Evolutionary conservation across 306 rosid genomes (phyloP), one percentile per base, ranked within the genome.

Genomic region (Rubus idaeus): DNA sequence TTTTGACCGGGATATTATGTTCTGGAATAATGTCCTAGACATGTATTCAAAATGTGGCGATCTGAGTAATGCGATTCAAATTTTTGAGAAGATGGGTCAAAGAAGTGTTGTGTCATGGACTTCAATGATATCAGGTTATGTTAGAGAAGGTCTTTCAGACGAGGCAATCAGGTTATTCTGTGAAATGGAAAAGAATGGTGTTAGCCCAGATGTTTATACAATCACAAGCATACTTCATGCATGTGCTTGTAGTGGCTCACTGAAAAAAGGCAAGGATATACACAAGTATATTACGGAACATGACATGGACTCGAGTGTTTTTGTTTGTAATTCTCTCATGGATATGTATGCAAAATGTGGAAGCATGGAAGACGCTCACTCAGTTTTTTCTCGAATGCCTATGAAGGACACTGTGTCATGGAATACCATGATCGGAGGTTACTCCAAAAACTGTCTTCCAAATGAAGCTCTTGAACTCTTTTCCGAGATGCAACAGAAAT

Each of bases 261-360:
- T 90, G 82, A 84, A 80, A 7, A 76, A 73, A 26, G 93, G 93
- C 64, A 85, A 80, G 88, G 78, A 82, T 41, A 78, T 87, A 4
- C 97, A 90, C 81, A 68, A 79, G 64, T 92, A 86, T 68, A 73
- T 90, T 39, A 84, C 16, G 62, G 86, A 90, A 81, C 88, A 86
- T 18, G 79, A 62, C 21, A 83, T 86, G 81, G 93, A 78, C 62
- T 83, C 72, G 0, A 73, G 71, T 83, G 78, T 87, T 69, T 86
- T 82, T 66, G 86, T 90, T 39, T 84, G 89, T 75, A 92, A 92
- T 83, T 88, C 96, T 82, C 96, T 92, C 67, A 81, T 84, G 91
- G 92, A 92, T 81, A 92, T 90, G 96, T 88, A 89, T 82, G 93
- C 94, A 58, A 92, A 90, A 86, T 90, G 96, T 74, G 90, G 97